phyloP scores from a whole-genome alignment of 495 filamentous ascomycete species.

The Talaromyces proteolyticus region DNA sequence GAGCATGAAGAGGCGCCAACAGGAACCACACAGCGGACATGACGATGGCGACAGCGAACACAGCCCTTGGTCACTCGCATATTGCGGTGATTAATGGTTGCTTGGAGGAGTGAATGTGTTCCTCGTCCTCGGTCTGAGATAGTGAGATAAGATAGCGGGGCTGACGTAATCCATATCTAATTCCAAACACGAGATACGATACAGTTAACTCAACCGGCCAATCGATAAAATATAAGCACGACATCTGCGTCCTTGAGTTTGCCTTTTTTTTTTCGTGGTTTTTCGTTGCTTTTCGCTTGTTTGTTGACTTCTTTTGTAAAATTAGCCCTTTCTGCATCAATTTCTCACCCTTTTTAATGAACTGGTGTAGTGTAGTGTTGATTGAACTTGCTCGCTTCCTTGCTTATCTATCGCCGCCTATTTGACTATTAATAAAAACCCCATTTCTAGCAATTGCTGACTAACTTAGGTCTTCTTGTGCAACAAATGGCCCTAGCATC shows the following conservation, averaged over 20 bases:
- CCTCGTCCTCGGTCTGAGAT: not conserved
- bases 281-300: no score
- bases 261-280: no score
- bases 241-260: no score
- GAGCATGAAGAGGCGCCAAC: constrained; percentile 24
- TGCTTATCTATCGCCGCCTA: not conserved
- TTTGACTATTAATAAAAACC: not conserved
- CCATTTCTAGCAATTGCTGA: no score
- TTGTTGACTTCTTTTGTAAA: no score
- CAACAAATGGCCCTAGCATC: no score
- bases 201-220: no score
- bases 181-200: not conserved
- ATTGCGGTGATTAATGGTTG: not conserved
- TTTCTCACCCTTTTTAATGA: not conserved
- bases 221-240: no score
- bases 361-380: no score
- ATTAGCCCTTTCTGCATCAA: not conserved
- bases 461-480: no score
- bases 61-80: constrained; percentile 37
- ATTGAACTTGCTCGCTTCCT: no score
- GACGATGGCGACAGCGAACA: constrained; percentile 34
- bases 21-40: constrained; percentile 29
- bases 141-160: not conserved
- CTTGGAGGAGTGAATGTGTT: not conserved
- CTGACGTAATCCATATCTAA: not conserved